Base-by-base conservation (phyloP, 768 basidiomycete species). In the Austroboletus festivus region DNA sequence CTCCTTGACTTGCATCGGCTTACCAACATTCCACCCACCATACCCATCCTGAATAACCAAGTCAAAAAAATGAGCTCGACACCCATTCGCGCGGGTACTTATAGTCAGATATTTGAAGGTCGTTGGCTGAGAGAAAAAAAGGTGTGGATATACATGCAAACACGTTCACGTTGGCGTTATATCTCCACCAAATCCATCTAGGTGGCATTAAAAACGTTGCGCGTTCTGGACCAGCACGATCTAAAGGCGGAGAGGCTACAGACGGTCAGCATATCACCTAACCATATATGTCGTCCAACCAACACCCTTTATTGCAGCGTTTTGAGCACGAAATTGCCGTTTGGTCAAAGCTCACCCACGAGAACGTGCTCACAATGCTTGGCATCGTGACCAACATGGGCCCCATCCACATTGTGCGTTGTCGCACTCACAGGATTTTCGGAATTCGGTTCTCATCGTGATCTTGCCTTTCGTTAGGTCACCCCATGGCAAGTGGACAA, bases 401-500 rank as follows among this genome's bases (percentile, higher is more conserved):
- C 0, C 72, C 74, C 37, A 67, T 82, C 40, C 72, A 81, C 54
- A 79, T 78, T 60, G 80, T 71, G 57, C 13, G 63, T 49, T 26
- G 34, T 35, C 23, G 5, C 9, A 13, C 26, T 9, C 9, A 38
- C 47, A 0, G 26, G 9, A 18, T 31, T 43, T 34, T 34, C 16
- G 9, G 10, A 13, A 8, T 34, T 13, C n/a, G n/a, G n/a, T n/a
- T n/a, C n/a, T n/a, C n/a, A n/a, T n/a, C n/a, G n/a, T 34, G 12
- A 4, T 15, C 5, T 10, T n/a, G 21, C 28, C 41, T 44, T 19
- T 37, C 31, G 22, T 30, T 42, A 81, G 80, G 79, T 83, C 26
- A 81, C 81, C 10, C 78, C 81, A 5, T 83, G 82, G 82, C 80
- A 81, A 65, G 69, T 73, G 30, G 74, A 80, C 54, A 80, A 82